A percentile compares a stretch with the other conserved stretches of the same genome.
Conservation (phyloP, 495 filamentous ascomycete species). For the Tuber borchii region DNA sequence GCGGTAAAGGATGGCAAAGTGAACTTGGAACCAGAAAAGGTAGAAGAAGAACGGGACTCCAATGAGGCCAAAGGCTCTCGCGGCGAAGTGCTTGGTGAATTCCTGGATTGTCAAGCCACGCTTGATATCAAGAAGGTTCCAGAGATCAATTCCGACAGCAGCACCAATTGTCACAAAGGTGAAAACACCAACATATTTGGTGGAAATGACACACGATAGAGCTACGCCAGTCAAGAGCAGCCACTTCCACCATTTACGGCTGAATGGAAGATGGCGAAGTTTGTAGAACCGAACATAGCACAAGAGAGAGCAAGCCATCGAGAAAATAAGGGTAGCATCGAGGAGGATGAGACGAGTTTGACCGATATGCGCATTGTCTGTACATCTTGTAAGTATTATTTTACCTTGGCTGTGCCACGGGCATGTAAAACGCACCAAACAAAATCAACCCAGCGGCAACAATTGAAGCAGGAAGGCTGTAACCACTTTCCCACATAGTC, state of each 20-base stretch:
- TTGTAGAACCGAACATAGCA: conserved; percentile 98
- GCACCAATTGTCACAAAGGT: conserved; percentile 96
- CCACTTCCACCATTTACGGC: conserved; percentile 99
- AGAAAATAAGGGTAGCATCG: conserved; percentile 86
- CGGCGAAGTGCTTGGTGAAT: conserved; percentile 84
- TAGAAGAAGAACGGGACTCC: conserved; percentile 94
- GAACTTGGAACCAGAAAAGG: conserved; percentile 99
- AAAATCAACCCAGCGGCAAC: conserved; percentile 79
- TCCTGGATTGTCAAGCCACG: conserved; percentile 67
- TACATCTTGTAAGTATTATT: conserved; percentile 12
- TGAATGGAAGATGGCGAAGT: conserved; percentile 78
- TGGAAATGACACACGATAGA: conserved; percentile 94
- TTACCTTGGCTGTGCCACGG: background rate
- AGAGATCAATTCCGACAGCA: conserved; percentile 87
- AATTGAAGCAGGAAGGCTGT: conserved; percentile 85
- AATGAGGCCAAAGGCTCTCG: conserved; percentile 75
- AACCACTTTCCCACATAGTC: conserved; percentile 99
- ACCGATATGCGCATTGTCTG: conserved; percentile 93
- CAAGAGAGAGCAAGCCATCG: conserved; percentile 89
- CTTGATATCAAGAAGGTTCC: conserved; percentile 86
- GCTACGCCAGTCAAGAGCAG: conserved; percentile 87
- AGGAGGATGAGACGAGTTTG: conserved; percentile 93
- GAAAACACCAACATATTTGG: conserved; percentile 95
- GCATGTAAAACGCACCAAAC: conserved; percentile 47
- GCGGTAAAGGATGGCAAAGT: conserved; percentile 79